Percentiles rank a stretch among this genome's conserved stretches.
phyloP scores from a whole-genome alignment of 306 rosid genomes.

The Comarum palustre region DNA sequence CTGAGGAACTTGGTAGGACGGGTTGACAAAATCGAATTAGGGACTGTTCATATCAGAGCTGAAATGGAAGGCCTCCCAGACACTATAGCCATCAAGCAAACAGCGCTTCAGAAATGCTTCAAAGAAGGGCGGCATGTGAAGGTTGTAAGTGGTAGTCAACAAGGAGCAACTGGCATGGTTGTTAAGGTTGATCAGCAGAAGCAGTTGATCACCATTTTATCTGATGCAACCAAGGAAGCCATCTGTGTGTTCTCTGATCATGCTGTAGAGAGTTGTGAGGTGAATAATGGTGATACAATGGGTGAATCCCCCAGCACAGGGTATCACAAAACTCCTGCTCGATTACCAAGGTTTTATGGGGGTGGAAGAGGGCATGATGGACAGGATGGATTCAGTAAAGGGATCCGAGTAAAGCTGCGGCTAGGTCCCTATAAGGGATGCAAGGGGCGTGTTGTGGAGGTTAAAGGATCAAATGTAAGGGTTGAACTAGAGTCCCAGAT shows the following conservation, averaged over 20 bases:
- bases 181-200: constrained; percentile 80
- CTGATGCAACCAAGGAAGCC: constrained; percentile 85
- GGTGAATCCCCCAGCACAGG: constrained; percentile 66
- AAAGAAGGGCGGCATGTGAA: constrained; percentile 92
- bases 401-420: constrained; percentile 75
- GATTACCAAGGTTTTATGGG: constrained; percentile 42
- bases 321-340: constrained; percentile 50
- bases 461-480: constrained; percentile 67
- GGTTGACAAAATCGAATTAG: constrained; percentile 93
- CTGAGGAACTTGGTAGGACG: constrained; percentile 77
- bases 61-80: constrained; percentile 79
- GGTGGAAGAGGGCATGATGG: constrained; percentile 86
- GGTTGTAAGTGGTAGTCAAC: constrained; percentile 78
- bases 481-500: constrained; percentile 61
- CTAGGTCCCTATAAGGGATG: constrained; percentile 84
- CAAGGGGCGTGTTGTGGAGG: constrained; percentile 79
- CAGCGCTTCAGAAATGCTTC: constrained; percentile 81
- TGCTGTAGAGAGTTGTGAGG: constrained; percentile 93
- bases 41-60: constrained; percentile 76
- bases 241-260: constrained; percentile 91
- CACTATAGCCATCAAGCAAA: constrained; percentile 71
- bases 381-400: constrained; percentile 38
- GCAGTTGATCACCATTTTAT: constrained; percentile 62
- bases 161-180: constrained; percentile 97
- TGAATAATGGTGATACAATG: constrained; percentile 72